phyloP scores from a whole-genome alignment of 2,329 filamentous ascomycete genomes.

The Incumbomyces delicatus region DNA sequence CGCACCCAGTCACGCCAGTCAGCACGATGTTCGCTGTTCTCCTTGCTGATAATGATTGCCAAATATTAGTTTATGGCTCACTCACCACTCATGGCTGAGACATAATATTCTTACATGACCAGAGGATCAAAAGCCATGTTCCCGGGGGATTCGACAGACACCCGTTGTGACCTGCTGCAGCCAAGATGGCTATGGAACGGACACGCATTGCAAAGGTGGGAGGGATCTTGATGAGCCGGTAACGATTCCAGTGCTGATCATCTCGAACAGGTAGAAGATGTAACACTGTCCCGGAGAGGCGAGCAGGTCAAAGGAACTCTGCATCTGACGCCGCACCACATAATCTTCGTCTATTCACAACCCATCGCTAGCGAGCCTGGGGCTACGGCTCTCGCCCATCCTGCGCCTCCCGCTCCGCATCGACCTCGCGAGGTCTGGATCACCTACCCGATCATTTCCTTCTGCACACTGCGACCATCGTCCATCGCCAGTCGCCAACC shows the following conservation, averaged over 20 bases:
- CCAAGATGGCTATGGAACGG: conserved; percentile 21
- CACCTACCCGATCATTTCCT: conserved; percentile 81
- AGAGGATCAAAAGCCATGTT: too few species aligned
- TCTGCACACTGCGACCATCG: conserved; percentile 67
- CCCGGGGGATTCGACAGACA: too few species aligned
- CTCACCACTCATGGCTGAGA: too few species aligned
- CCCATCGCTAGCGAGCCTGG: conserved; percentile 25
- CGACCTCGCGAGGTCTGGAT: conserved; percentile 73
- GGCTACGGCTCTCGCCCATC: conserved; percentile 9
- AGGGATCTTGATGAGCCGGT: background rate
- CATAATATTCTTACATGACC: too few species aligned
- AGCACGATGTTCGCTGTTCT: too few species aligned
- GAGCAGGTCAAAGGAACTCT: conserved; percentile 50
- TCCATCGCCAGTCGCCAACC: conserved; percentile 59
- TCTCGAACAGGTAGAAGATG: conserved; percentile 40
- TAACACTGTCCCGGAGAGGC: conserved; percentile 49
- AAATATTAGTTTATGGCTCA: too few species aligned
- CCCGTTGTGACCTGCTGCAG: background rate
- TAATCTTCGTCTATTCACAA: conserved; percentile 51
- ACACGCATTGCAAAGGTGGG: conserved; percentile 22
- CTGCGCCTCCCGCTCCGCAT: conserved; percentile 30
- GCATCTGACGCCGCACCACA: conserved; percentile 53
- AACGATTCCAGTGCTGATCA: background rate
- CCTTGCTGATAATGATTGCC: too few species aligned
- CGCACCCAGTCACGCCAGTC: too few species aligned